Percentiles rank a stretch among this genome's conserved stretches.
phyloP scores from a whole-genome alignment of 441 rosid genomes.

The Erodium chrysanthum region DNA sequence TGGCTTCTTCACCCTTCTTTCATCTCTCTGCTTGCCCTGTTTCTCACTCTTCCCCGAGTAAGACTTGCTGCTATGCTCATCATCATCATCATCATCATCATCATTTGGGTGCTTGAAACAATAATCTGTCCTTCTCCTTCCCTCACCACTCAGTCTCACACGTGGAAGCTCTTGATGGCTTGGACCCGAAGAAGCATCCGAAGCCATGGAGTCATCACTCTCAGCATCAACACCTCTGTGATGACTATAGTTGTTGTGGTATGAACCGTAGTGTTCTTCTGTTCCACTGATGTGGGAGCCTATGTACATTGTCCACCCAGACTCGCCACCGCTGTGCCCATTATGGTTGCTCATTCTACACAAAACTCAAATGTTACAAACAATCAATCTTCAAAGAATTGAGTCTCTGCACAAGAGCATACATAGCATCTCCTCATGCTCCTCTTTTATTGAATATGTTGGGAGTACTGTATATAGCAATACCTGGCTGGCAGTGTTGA shows the following conservation, averaged over 20 bases:
- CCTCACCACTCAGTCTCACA: neutral
- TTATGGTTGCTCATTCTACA: neutral
- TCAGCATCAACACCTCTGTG: neutral
- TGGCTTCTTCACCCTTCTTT: neutral
- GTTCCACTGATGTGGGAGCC: constrained; percentile 2
- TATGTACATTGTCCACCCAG: constrained; percentile 1
- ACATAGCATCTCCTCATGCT: no score
- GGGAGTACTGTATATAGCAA: neutral
- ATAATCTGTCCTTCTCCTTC: neutral
- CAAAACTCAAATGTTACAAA: neutral
- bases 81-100: no score
- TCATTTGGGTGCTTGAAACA: neutral
- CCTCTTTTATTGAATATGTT: neutral
- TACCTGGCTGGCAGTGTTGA: constrained; percentile 1
- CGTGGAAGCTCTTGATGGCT: neutral
- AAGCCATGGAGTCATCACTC: neutral
- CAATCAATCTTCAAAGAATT: neutral
- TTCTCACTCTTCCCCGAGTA: neutral
- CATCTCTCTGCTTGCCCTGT: neutral
- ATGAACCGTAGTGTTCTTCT: neutral
- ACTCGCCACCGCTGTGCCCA: neutral
- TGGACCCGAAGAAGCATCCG: neutral
- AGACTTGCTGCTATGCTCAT: neutral
- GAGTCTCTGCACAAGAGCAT: neutral
- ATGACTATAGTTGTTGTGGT: neutral